Evolutionary conservation across 2,329 filamentous ascomycete species (phyloP).

Genomic region (Epichloe baconii): DNA sequence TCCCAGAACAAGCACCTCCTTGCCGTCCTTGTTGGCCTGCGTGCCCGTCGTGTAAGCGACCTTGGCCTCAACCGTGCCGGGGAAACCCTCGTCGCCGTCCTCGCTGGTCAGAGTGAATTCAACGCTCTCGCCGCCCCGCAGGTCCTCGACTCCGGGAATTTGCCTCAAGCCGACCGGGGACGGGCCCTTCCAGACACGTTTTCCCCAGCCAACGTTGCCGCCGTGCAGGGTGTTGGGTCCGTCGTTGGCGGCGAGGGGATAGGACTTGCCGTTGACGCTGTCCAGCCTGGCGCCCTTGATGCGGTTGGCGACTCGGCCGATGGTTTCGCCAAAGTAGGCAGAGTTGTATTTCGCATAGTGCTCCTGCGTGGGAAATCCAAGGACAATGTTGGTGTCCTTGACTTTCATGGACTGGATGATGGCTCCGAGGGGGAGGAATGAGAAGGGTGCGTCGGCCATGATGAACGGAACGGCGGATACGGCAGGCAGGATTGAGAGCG

Average conservation of each 20-base stretch:
- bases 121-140: slow-evolving; percentile 51
- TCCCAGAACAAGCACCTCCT: slow-evolving; percentile 57
- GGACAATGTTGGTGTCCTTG: slow-evolving; percentile 72
- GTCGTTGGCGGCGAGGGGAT: slow-evolving; percentile 63
- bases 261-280: slow-evolving; percentile 56
- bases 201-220: slow-evolving; percentile 65
- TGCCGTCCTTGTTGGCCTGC: slow-evolving; percentile 45
- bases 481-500: background rate
- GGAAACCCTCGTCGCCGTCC: slow-evolving; percentile 82
- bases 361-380: slow-evolving; percentile 64
- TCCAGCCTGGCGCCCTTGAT: slow-evolving; percentile 59
- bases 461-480: background rate
- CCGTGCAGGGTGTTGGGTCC: slow-evolving; percentile 65
- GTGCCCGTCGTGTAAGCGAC: slow-evolving; percentile 69
- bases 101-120: slow-evolving; percentile 53
- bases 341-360: slow-evolving; percentile 64
- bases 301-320: slow-evolving; percentile 75
- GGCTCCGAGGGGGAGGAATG: slow-evolving; percentile 62
- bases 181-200: slow-evolving; percentile 64
- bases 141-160: slow-evolving; percentile 36
- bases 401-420: slow-evolving; percentile 73
- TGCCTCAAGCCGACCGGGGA: slow-evolving; percentile 38
- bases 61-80: slow-evolving; percentile 65
- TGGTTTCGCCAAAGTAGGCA: slow-evolving; percentile 84
- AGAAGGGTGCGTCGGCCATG: slow-evolving; percentile 38